Conservation (phyloP, 352 stramenopile genomes). For the Aphanomyces invadans region DNA sequence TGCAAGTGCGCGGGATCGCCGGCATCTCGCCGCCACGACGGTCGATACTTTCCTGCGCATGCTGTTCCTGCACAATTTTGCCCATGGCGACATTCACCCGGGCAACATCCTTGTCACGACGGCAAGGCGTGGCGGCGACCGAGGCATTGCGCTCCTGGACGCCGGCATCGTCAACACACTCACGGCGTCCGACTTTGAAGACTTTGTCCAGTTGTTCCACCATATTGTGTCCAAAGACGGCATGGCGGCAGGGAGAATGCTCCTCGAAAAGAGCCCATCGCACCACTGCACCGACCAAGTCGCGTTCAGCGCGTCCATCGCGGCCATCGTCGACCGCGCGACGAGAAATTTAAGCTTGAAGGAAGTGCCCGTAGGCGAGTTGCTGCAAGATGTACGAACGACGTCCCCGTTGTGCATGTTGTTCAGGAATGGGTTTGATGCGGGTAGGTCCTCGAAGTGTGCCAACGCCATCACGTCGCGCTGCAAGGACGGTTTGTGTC, state of each 20-base stretch:
- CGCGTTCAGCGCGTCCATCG: slow-evolving; percentile 65
- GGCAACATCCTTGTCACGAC: slow-evolving; percentile 85
- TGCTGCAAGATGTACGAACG: slow-evolving; percentile 38
- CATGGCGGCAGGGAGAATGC: slow-evolving; percentile 68
- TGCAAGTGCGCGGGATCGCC: slow-evolving; percentile 38
- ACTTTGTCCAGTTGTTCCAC: slow-evolving; percentile 84
- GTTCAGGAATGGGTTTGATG: too few species aligned
- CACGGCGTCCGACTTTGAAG: slow-evolving; percentile 58
- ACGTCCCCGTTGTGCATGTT: not conserved
- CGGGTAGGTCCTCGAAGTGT: slow-evolving; percentile 74
- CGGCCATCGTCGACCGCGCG: slow-evolving; percentile 61
- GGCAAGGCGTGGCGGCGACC: slow-evolving; percentile 16
- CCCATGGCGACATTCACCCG: slow-evolving; percentile 89
- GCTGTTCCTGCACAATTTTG: slow-evolving; percentile 95
- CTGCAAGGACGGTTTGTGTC: slow-evolving; percentile 92
- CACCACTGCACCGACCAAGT: slow-evolving; percentile 64
- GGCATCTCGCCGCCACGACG: slow-evolving; percentile 64
- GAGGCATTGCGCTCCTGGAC: slow-evolving; percentile 68
- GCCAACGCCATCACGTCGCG: slow-evolving; percentile 88
- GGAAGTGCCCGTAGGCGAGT: slow-evolving; percentile 65
- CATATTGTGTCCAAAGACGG: slow-evolving; percentile 71
- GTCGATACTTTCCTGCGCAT: slow-evolving; percentile 88
- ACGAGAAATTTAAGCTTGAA: slow-evolving; percentile 48
- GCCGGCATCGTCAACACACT: slow-evolving; percentile 80
- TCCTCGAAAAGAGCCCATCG: slow-evolving; percentile 38